A percentile compares a stretch with the other conserved stretches of the same genome.
Evolutionary conservation across 2,329 filamentous ascomycete genomes (phyloP).

Genomic region (Aureobasidium leucospermi): DNA sequence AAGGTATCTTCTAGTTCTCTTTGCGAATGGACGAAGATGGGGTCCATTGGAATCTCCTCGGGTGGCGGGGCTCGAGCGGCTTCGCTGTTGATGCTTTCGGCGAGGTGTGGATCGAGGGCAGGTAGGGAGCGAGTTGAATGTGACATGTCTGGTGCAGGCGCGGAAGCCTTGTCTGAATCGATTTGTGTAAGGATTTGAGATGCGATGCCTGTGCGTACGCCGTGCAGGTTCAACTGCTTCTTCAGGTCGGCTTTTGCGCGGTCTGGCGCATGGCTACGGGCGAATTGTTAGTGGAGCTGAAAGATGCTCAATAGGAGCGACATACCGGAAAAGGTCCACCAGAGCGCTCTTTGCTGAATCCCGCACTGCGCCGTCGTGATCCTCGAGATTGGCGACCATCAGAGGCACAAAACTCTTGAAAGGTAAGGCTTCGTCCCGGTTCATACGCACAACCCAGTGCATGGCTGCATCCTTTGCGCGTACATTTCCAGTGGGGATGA

Average conservation of each 20-base stretch:
- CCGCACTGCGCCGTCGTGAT: conserved; percentile 80
- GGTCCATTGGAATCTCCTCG: conserved; percentile 65
- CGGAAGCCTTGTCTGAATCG: conserved; percentile 19
- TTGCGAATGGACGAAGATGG: conserved; percentile 73
- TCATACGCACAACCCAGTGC: conserved; percentile 81
- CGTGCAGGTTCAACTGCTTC: conserved; percentile 73
- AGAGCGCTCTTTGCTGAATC: conserved; percentile 77
- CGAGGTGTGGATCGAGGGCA: conserved; percentile 35
- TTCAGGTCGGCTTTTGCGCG: conserved; percentile 83
- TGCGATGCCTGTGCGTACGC: conserved; percentile 80
- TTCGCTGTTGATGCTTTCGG: conserved; percentile 40
- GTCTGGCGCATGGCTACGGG: conserved; percentile 62
- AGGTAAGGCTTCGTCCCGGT: conserved; percentile 67
- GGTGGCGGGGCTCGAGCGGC: conserved; percentile 51
- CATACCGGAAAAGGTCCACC: conserved; percentile 75
- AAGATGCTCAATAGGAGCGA: not conserved
- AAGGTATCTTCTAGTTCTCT: conserved; percentile 85
- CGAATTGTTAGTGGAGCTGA: not conserved
- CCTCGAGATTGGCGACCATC: conserved; percentile 80
- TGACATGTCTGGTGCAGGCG: conserved; percentile 25
- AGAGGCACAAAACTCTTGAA: conserved; percentile 78
- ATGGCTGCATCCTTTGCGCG: conserved; percentile 79
- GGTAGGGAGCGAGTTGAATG: conserved; percentile 37
- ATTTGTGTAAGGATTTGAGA: conserved; percentile 72
- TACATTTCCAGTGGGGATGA: conserved; percentile 71